These are phyloP conservation scores for Nothopassalora personata DNA, from an alignment of 2,329 filamentous ascomycete genomes.

Conservation along the genomic window DNA sequence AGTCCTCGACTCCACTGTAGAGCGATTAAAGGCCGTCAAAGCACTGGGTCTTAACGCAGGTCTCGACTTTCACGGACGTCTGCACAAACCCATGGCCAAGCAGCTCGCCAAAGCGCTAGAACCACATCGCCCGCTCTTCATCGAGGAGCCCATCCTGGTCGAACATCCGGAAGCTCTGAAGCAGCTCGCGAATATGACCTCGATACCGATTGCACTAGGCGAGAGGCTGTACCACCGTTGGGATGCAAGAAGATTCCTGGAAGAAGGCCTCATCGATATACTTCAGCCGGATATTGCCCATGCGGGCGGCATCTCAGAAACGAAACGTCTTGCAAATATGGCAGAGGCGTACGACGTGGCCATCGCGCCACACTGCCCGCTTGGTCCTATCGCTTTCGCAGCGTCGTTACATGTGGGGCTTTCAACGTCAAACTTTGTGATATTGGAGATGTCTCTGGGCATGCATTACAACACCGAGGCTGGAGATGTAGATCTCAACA, in stretches of 20 bases:
- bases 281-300: slow-evolving; percentile 70
- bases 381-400: slow-evolving; percentile 68
- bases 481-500: slow-evolving; percentile 55
- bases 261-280: slow-evolving; percentile 63
- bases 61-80: slow-evolving; percentile 71
- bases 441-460: slow-evolving; percentile 72
- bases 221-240: slow-evolving; percentile 67
- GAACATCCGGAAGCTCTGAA: slow-evolving; percentile 65
- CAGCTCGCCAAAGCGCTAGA: slow-evolving; percentile 64
- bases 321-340: slow-evolving; percentile 64
- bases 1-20: slow-evolving; percentile 57
- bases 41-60: slow-evolving; percentile 65
- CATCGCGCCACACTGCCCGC: slow-evolving; percentile 66
- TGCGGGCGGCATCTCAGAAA: slow-evolving; percentile 65
- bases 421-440: slow-evolving; percentile 59
- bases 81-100: slow-evolving; percentile 77
- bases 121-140: slow-evolving; percentile 65
- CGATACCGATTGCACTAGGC: slow-evolving; percentile 64
- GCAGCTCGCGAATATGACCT: slow-evolving; percentile 52
- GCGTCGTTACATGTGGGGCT: slow-evolving; percentile 64
- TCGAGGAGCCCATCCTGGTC: slow-evolving; percentile 67
- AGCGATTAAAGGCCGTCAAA: slow-evolving; percentile 64
- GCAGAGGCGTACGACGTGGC: slow-evolving; percentile 65
- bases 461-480: slow-evolving; percentile 69
- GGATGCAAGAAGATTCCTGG: slow-evolving; percentile 68